Evolutionary conservation across 768 basidiomycete species (phyloP), one percentile per base, ranked within the genome.

Genomic region (Boletus eberwhitei): DNA sequence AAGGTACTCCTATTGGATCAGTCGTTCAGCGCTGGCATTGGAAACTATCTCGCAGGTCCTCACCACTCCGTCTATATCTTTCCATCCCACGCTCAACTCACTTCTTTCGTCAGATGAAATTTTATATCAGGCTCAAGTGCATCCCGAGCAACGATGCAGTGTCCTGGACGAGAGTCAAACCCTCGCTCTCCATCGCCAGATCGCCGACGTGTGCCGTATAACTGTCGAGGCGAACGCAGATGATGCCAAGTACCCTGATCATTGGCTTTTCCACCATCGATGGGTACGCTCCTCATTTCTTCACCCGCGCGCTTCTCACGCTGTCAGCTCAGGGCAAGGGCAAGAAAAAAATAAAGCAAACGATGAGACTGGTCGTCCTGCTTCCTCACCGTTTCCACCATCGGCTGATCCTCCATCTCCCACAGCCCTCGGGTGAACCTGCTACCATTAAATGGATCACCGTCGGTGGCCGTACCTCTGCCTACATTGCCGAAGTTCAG

Each of bases 1-100:
- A 91, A 90, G 63, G 83, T 85, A 1, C 74, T 92, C n/a, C 74
- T 91, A 14, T 76, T 90, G 39, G 84, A 91, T 67, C 88, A 91
- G 66, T 81, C 85, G 0, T 90, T 91, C 72, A 87, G 81, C 57
- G 88, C 88, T 12, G 90, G 90, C 1, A 81, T 92, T 11, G 87
- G 90, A 4, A 92, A 91, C 65, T 91, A 88, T 85, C 81, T 91
- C 19, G 88, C 89, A 61, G 87, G 87, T 83, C 54, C 52, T 41
- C 50, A 12, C 29, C 32, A 6, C 3, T 36, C 24, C 6, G 4
- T 44, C 22, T 21, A 22, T 48, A 36, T 40, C 19, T 29, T 40
- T 48, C 37, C 12, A 17, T 29, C 31, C 7, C 29, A n/a, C 1
- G 16, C 40, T 51, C 43, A 42, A 26, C 32, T 49, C 31, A 42